Base-by-base conservation (phyloP, 306 rosid species). In the Quercus berberidifolia region DNA sequence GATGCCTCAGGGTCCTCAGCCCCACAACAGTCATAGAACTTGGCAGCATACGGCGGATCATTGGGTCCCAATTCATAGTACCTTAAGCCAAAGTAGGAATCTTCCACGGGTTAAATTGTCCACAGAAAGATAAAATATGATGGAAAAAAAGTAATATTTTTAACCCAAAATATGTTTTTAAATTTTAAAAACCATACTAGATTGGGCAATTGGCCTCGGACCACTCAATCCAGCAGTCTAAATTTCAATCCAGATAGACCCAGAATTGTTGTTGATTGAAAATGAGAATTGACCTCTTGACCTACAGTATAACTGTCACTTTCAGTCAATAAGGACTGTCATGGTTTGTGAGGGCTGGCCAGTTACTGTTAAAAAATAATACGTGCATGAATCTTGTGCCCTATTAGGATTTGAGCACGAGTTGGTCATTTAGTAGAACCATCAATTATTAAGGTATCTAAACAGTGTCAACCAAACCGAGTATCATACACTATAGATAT, bases 11-110 rank as follows among this genome's bases (percentile, higher is more conserved):
- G 92, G 80, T 91, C 88, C 85, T 92, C 97, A 81, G 92, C 97
- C 84, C 98, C 98, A 87, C 98, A 92, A 67, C 98, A 94, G 78
- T 94, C 97, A 77, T 91, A 91, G 85, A 94, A 92, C 82, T 90
- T 91, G 87, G 97, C 94, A 81, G 97, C 93, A 78, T 93, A 93
- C 1, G 97, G 97, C 0, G 90, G 94, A 78, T 91, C 97, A 26
- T 93, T 19, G 1, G 92, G 92, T 6, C 97, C 97, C 90, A 91
- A 70, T 82, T 91, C 97, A 77, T 90, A 91, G 86, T 91, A 91
- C 94, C 97, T 93, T 84, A 57, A 64, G 75, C 62, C 79, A 70
- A 74, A 73, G 26, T 14, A 76, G 58, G 55, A 76, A 57, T 79
- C 74, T 76, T 77, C 55, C 68, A 23, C 52, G 18, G 23, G 54